phyloP scores from a whole-genome alignment of 2,329 filamentous ascomycete genomes.

The Penicillium sp. region DNA sequence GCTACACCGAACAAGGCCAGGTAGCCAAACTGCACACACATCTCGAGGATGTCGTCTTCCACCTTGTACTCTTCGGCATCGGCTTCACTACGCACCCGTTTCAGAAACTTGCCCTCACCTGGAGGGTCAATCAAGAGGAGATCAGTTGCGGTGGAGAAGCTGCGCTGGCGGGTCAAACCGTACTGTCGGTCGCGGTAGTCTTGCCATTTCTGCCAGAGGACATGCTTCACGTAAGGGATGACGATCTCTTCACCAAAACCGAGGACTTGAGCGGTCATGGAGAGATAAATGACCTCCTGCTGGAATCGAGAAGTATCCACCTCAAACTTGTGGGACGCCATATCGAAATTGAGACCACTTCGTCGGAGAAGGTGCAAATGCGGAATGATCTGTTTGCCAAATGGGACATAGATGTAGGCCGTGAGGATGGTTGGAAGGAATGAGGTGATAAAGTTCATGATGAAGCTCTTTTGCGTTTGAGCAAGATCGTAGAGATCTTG shows the following conservation, averaged over 20 bases:
- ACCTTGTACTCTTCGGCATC: slow-evolving; percentile 85
- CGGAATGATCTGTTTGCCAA: slow-evolving; percentile 79
- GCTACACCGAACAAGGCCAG: slow-evolving; percentile 87
- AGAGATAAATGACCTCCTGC: slow-evolving; percentile 94
- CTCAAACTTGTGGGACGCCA: slow-evolving; percentile 60
- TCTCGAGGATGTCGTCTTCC: slow-evolving; percentile 85
- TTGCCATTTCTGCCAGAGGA: slow-evolving; percentile 70
- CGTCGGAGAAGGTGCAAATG: slow-evolving; percentile 80
- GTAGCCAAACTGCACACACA: slow-evolving; percentile 88
- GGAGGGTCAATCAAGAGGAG: slow-evolving; percentile 63
- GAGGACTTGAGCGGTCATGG: slow-evolving; percentile 89
- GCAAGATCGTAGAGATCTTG: slow-evolving; percentile 79
- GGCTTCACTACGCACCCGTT: slow-evolving; percentile 78
- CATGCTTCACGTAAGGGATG: slow-evolving; percentile 80
- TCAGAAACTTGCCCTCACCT: slow-evolving; percentile 78
- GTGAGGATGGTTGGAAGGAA: slow-evolving; percentile 92
- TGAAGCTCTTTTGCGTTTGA: slow-evolving; percentile 88
- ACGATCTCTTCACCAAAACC: slow-evolving; percentile 82
- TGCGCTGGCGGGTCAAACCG: slow-evolving; percentile 35
- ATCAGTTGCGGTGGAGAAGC: slow-evolving; percentile 42
- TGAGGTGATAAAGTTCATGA: slow-evolving; percentile 94
- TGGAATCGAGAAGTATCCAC: slow-evolving; percentile 82
- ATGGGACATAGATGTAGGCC: slow-evolving; percentile 91
- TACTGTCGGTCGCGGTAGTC: slow-evolving; percentile 26
- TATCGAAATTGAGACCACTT: slow-evolving; percentile 39